Base-by-base conservation (phyloP, 1,284 basidiomycete species). In the Heterobasidion annosum region DNA sequence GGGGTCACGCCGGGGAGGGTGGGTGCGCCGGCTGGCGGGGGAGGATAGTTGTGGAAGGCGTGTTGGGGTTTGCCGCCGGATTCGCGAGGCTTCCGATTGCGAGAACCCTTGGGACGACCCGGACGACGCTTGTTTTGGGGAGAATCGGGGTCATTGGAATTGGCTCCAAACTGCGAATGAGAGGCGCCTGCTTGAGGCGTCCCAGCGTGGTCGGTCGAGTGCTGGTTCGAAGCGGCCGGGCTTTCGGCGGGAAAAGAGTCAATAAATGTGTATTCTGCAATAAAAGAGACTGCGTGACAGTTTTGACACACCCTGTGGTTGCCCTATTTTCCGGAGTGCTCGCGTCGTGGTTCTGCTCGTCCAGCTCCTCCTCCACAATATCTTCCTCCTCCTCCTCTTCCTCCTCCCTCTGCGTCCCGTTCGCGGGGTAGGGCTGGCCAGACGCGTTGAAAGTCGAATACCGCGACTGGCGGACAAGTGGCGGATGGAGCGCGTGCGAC, bases 91-190 rank as follows among this genome's bases (percentile, higher is more conserved):
- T 81, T 83, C 60, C 81, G 75, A 62, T 84, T 88, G 67, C 86
- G 85, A 19, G 85, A 88, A n/a, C 85, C 85, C 56, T 83, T 75
- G 34, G 85, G 85, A 57, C 86, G 78, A 57, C 86, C 85, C 44
- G 85, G 85, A 52, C 81, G 78, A 54, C 86, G 80, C 68, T 86
- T 87, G 54, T 71, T 72, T 65, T 61, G 48, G 34, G 59, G 61
- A 65, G 60, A 72, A 60, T 64, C 67, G 49, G 58, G 59, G 48
- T 48, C 54, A 13, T 48, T 49, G 25, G 56, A 40, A 9, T 51
- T 52, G 13, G 54, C 43, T 2, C 53, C 2, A 32, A 50, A 42
- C 15, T 58, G 56, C 18, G 59, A 18, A 34, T 55, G 49, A 37
- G 52, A 52, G 35, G 50, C 53, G 46, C 44, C 42, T 8, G 55